Conservation (phyloP, 345 rosid genomes). For the Pelargonium nanum region DNA sequence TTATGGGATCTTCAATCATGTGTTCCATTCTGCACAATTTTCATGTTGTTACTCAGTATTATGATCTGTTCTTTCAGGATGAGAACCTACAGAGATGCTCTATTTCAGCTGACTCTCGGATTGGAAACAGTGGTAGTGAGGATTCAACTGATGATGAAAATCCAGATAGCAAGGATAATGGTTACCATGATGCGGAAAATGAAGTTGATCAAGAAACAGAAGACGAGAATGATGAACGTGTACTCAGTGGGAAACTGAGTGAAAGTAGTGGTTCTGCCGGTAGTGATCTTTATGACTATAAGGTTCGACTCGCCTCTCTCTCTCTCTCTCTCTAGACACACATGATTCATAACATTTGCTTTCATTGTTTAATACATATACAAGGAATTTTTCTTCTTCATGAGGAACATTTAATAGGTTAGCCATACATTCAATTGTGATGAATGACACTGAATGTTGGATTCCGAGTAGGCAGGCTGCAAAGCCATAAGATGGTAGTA, state of each 20-base stretch:
- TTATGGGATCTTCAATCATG: neutral
- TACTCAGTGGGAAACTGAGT: slow-evolving; percentile 79
- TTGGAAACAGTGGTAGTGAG: slow-evolving; percentile 84
- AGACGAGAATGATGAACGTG: slow-evolving; percentile 54
- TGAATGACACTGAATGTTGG: no score
- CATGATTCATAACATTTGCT: neutral
- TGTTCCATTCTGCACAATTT: neutral
- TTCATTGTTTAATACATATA: no score
- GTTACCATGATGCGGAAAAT: slow-evolving; percentile 83
- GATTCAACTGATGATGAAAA: slow-evolving; percentile 89
- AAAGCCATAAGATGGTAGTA: no score
- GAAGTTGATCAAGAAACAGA: slow-evolving; percentile 79
- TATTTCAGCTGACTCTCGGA: slow-evolving; percentile 76
- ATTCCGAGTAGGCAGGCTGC: no score
- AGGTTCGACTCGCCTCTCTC: slow-evolving; percentile 39
- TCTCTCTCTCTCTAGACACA: neutral
- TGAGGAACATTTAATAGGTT: no score
- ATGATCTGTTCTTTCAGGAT: slow-evolving; percentile 49
- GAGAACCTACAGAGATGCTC: slow-evolving; percentile 92
- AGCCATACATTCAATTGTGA: no score
- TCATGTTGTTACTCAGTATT: neutral
- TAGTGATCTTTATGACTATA: slow-evolving; percentile 82
- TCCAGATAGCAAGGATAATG: slow-evolving; percentile 52
- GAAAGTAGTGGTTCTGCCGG: slow-evolving; percentile 81
- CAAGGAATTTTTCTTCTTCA: no score